Conservation (phyloP, 1,284 basidiomycete genomes). For the Exsudoporus floridanus region DNA sequence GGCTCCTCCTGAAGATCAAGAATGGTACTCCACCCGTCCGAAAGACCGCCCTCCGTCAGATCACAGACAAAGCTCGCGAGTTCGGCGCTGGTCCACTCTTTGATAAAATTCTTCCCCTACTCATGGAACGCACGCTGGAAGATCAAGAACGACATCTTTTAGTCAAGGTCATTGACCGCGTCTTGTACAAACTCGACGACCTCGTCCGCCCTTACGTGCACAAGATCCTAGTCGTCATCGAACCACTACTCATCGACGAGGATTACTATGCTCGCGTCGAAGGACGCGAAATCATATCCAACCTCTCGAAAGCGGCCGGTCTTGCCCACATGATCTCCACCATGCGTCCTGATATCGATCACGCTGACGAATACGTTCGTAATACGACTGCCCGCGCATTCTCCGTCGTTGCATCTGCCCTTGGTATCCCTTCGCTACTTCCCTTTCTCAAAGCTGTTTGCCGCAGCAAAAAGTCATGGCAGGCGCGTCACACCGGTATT, state of each 20-base stretch:
- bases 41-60: slow-evolving; percentile 96
- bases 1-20: slow-evolving; percentile 99
- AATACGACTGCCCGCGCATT: slow-evolving; percentile 99
- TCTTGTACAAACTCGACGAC: slow-evolving; percentile 98
- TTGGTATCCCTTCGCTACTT: slow-evolving; percentile 95
- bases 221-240: slow-evolving; percentile 99
- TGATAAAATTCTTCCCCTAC: slow-evolving; percentile 96
- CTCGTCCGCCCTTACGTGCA: slow-evolving; percentile 98
- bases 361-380: slow-evolving; percentile 98
- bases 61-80: slow-evolving; percentile 99
- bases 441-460: slow-evolving; percentile 99
- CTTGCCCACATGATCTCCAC: slow-evolving; percentile 99
- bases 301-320: slow-evolving; percentile 97
- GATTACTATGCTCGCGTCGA: slow-evolving; percentile 99
- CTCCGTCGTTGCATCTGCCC: slow-evolving; percentile 97
- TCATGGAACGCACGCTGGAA: slow-evolving; percentile 99
- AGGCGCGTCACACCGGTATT: slow-evolving; percentile 98
- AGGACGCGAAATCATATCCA: slow-evolving; percentile 99
- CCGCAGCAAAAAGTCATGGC: slow-evolving; percentile 99
- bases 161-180: slow-evolving; percentile 99
- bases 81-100: slow-evolving; percentile 99
- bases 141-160: slow-evolving; percentile 98
- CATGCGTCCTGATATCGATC: slow-evolving; percentile 99
- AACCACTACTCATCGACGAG: slow-evolving; percentile 98
- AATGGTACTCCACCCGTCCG: slow-evolving; percentile 98